Evolutionary conservation across 768 basidiomycete species (phyloP).

Genomic region (Cytidiella melzeri): DNA sequence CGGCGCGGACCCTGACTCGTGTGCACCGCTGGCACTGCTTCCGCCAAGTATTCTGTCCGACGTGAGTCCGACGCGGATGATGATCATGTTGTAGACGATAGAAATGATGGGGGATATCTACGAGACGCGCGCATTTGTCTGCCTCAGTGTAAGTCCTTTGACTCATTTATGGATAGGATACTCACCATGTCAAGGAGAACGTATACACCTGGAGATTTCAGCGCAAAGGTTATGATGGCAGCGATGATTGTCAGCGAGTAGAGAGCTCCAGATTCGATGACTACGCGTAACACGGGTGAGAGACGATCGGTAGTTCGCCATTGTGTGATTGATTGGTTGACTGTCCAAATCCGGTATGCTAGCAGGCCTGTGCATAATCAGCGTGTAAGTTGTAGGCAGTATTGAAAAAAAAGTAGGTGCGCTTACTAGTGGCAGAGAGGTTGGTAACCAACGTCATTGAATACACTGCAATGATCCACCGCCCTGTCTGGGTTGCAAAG

Average conservation of each 20-base stretch:
- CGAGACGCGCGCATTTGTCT: background rate
- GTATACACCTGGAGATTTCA: slow-evolving; percentile 26
- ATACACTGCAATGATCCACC: slow-evolving; percentile 32
- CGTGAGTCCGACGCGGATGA: slow-evolving; percentile 30
- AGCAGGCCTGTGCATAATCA: slow-evolving; percentile 24
- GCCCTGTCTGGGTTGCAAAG: slow-evolving; percentile 21
- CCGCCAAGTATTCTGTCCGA: slow-evolving; percentile 3
- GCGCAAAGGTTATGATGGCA: slow-evolving; percentile 25
- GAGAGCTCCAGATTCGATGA: slow-evolving; percentile 33
- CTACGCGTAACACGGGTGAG: slow-evolving; percentile 23
- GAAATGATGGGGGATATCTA: slow-evolving; percentile 35
- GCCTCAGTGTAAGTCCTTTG: background rate
- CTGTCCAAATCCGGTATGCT: slow-evolving; percentile 26
- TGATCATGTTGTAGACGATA: slow-evolving; percentile 39
- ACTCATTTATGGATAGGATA: background rate
- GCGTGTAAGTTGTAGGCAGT: too few relatives aligned
- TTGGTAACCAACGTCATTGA: slow-evolving; percentile 28
- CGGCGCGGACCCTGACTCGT: background rate
- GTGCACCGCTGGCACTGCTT: background rate
- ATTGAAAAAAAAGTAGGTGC: too few relatives aligned
- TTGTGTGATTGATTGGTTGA: slow-evolving; percentile 18
- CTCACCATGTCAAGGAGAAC: slow-evolving; percentile 32
- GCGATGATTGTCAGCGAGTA: slow-evolving; percentile 32
- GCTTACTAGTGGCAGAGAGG: slow-evolving; percentile 26
- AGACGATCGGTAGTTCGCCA: slow-evolving; percentile 14